Evolutionary conservation across 2,329 filamentous ascomycete genomes (phyloP).

Genomic region (Alternaria sp.): DNA sequence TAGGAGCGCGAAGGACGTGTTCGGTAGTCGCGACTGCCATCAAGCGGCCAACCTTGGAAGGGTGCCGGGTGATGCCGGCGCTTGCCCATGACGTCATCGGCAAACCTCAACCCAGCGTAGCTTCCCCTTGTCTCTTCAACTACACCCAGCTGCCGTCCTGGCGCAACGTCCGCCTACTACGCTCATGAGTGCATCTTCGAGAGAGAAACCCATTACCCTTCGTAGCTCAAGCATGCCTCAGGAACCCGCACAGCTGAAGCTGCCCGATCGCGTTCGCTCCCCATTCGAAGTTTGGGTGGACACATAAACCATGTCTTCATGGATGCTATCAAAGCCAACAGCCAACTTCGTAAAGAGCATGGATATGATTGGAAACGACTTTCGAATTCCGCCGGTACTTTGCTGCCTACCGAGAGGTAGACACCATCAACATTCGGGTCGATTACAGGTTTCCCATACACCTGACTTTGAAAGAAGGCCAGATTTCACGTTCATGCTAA

Average conservation of each 20-base stretch:
- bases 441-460: background rate
- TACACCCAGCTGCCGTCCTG: background rate
- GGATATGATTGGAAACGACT: background rate
- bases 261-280: background rate
- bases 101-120: background rate
- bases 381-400: background rate
- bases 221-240: background rate
- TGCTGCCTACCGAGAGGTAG: background rate
- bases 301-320: background rate
- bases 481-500: background rate
- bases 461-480: background rate
- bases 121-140: background rate
- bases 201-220: background rate
- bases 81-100: background rate
- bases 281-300: background rate
- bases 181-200: background rate
- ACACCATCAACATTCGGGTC: background rate
- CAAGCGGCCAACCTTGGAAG: background rate
- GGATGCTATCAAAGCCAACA: background rate
- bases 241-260: background rate
- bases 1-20: background rate
- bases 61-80: background rate
- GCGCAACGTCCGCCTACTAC: background rate
- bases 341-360: background rate
- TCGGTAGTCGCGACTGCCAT: background rate